phyloP scores from a whole-genome alignment of 371 early-diverging fungal species.

The Amoeboaphelidium occidentale region DNA sequence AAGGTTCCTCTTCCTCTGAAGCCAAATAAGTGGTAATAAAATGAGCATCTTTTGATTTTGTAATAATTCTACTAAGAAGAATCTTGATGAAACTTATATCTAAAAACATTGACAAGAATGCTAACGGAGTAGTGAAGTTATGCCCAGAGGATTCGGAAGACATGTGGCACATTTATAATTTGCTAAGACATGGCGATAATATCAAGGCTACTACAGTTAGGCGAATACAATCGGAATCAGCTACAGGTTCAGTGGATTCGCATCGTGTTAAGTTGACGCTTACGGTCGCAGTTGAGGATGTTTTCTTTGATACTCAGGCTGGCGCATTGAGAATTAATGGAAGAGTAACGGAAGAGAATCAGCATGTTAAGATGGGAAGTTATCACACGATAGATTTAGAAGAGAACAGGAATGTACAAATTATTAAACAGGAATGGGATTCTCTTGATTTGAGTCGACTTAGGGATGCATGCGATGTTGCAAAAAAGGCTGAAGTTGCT shows the following conservation, averaged over 20 bases:
- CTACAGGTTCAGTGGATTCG: conserved; percentile 72
- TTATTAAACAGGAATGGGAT: conserved; percentile 80
- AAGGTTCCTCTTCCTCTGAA: too few relatives aligned
- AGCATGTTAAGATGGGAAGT: conserved; percentile 73
- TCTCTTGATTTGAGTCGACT: conserved; percentile 64
- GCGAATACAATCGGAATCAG: conserved; percentile 51
- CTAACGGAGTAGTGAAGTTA: conserved; percentile 9
- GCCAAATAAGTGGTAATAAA: too few relatives aligned
- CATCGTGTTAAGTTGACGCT: conserved; percentile 51
- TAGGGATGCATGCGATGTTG: conserved; percentile 62
- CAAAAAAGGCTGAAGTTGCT: conserved; percentile 73
- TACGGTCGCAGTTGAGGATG: conserved; percentile 56
- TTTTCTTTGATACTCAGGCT: conserved; percentile 68
- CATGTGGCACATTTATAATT: conserved; percentile 94
- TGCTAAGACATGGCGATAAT: conserved; percentile 60
- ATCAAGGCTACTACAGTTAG: conserved; percentile 66
- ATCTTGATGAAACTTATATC: background rate
- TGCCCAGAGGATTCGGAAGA: conserved; percentile 78
- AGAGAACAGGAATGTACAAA: conserved; percentile 56
- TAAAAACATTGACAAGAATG: background rate
- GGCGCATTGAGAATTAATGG: conserved; percentile 69
- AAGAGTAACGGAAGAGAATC: conserved; percentile 56
- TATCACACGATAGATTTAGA: conserved; percentile 89
- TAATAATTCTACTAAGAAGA: too few relatives aligned
- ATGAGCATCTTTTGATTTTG: too few relatives aligned